A percentile compares a stretch with the other conserved stretches of the same genome.
Evolutionary conservation across 2,329 filamentous ascomycete species (phyloP).

Genomic region (Tetracladium maxilliforme): DNA sequence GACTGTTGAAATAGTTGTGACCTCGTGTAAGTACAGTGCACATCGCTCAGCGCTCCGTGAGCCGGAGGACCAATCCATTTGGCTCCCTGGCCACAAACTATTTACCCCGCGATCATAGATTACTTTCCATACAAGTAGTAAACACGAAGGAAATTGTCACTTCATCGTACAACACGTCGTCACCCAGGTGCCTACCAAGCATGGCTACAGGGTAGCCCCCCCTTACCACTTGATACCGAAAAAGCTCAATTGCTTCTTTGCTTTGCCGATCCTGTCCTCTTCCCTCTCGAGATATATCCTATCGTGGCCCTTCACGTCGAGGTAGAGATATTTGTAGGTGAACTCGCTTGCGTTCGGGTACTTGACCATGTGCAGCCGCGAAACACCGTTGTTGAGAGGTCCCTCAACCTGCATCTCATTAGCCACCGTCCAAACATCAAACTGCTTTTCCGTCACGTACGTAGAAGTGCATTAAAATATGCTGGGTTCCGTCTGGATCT

Average conservation of each 20-base stretch:
- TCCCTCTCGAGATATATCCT: conserved; percentile 52
- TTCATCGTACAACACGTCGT: too few relatives aligned
- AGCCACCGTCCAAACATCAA: conserved; percentile 6
- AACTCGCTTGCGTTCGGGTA: conserved; percentile 55
- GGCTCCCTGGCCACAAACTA: too few relatives aligned
- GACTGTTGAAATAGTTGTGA: too few relatives aligned
- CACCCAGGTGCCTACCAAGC: too few relatives aligned
- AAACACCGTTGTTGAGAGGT: conserved; percentile 56
- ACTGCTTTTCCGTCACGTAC: conserved; percentile 26
- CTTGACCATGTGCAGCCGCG: conserved; percentile 66
- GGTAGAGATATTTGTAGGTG: conserved; percentile 64
- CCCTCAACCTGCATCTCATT: conserved; percentile 51
- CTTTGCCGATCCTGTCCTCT: too few relatives aligned
- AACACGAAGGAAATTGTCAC: too few relatives aligned
- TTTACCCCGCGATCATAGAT: too few relatives aligned
- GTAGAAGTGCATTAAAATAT: conserved; percentile 76
- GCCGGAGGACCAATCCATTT: too few relatives aligned
- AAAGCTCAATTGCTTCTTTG: conserved; percentile 36
- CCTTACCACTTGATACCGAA: conserved; percentile 47
- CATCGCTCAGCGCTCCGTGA: too few relatives aligned
- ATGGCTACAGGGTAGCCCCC: neutral
- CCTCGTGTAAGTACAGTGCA: too few relatives aligned
- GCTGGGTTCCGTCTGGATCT: conserved; percentile 63
- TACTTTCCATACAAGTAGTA: too few relatives aligned
- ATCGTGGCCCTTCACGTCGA: conserved; percentile 63